phyloP scores from a whole-genome alignment of 371 early-diverging fungal species.

The Mortierella sp. region DNA sequence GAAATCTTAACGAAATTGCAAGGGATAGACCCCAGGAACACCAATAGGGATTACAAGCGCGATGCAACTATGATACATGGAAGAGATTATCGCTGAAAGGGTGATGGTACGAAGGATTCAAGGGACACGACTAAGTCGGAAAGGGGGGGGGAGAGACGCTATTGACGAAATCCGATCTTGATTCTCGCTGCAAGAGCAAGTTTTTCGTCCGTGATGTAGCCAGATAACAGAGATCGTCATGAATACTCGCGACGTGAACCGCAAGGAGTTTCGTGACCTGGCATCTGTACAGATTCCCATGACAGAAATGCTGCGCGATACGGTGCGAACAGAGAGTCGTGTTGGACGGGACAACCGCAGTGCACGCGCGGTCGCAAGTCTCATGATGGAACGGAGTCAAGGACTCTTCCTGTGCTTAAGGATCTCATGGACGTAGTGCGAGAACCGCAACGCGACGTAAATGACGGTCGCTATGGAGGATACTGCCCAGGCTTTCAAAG shows the following conservation, averaged over 20 bases:
- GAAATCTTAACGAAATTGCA: slow-evolving; percentile 3
- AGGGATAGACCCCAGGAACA: background rate
- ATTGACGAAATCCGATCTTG: slow-evolving; percentile 3
- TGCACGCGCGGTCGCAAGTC: slow-evolving; percentile 11
- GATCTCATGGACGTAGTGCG: slow-evolving; percentile 11
- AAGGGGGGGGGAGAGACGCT: slow-evolving; percentile 4
- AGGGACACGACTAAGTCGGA: slow-evolving; percentile 12
- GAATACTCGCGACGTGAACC: slow-evolving; percentile 12
- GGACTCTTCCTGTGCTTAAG: slow-evolving; percentile 2
- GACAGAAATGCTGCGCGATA: slow-evolving; percentile 27
- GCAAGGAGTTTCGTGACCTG: slow-evolving; percentile 43
- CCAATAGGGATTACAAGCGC: too few species aligned
- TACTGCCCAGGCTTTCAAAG: background rate
- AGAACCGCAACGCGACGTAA: slow-evolving; percentile 2
- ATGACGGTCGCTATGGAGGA: slow-evolving; percentile 6
- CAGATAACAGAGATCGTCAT: slow-evolving; percentile 13
- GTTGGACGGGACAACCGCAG: slow-evolving; percentile 30
- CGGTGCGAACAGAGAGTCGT: slow-evolving; percentile 11
- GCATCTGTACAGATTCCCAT: slow-evolving; percentile 42
- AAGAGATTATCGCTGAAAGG: background rate
- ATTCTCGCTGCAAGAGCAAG: background rate
- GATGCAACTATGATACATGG: too few species aligned
- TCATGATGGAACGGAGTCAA: slow-evolving; percentile 8
- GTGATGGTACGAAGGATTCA: background rate
- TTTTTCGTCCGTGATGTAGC: background rate